Conservation (phyloP, 225 moss, liverwort and hornwort genomes). For the Rhytidiadelphus loreus region DNA sequence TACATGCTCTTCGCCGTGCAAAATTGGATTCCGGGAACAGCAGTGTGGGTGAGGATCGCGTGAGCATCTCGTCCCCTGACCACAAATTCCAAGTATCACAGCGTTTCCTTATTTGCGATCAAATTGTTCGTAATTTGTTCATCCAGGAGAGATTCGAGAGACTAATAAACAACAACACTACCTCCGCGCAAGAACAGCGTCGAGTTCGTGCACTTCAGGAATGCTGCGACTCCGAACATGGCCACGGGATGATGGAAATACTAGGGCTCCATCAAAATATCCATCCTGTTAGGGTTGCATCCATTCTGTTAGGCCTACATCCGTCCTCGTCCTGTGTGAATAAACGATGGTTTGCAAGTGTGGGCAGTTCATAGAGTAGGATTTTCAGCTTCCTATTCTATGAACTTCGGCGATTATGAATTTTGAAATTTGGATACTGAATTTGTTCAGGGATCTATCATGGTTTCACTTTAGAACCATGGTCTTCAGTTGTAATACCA, state of each 20-base stretch:
- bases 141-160: not conserved
- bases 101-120: not conserved
- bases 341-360: not conserved
- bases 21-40: constrained; percentile 58
- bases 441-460: not conserved
- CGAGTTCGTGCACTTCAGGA: not conserved
- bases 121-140: not conserved
- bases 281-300: not conserved
- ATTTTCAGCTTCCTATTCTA: not conserved
- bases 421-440: too few relatives aligned
- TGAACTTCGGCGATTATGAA: not conserved
- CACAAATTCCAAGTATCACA: not conserved
- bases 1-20: constrained; percentile 86
- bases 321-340: not conserved
- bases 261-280: not conserved
- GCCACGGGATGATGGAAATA: not conserved
- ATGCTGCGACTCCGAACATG: not conserved
- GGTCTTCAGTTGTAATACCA: not conserved
- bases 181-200: not conserved
- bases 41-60: constrained; percentile 42
- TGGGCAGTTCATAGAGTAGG: not conserved
- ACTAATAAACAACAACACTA: not conserved
- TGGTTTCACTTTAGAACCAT: not conserved
- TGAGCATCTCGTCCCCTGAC: not conserved
- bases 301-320: not conserved